A percentile compares a stretch with the other conserved stretches of the same genome.
These are phyloP conservation scores for Penicillium sumatraense DNA, from an alignment of 2,329 filamentous ascomycete species.

Conservation along the genomic window DNA sequence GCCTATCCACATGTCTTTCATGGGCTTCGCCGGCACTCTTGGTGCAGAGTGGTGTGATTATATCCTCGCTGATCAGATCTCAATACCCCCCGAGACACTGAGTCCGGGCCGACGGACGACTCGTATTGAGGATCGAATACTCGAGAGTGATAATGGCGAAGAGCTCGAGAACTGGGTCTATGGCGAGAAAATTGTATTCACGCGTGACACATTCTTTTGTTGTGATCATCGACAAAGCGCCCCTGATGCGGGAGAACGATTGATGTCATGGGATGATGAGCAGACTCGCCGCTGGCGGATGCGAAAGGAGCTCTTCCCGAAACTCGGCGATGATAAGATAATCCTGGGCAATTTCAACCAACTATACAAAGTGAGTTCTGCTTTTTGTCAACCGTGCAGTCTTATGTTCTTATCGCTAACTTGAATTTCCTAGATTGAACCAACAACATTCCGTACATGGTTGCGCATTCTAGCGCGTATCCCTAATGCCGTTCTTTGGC, in stretches of 20 bases:
- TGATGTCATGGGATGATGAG: conserved; percentile 81
- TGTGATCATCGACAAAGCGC: conserved; percentile 95
- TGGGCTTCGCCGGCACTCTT: conserved; percentile 96
- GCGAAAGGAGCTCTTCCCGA: conserved; percentile 89
- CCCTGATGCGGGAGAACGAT: conserved; percentile 68
- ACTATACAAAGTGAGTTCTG: conserved; percentile 81
- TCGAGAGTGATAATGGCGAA: conserved; percentile 68
- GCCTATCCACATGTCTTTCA: conserved; percentile 98
- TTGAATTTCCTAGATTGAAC: conserved; percentile 73
- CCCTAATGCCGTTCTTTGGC: conserved; percentile 89
- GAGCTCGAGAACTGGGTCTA: conserved; percentile 86
- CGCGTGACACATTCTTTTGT: conserved; percentile 94
- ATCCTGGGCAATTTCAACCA: conserved; percentile 99
- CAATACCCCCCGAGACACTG: conserved; percentile 80
- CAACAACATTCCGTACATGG: conserved; percentile 94
- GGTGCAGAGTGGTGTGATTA: conserved; percentile 99
- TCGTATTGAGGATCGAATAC: conserved; percentile 68
- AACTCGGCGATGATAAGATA: conserved; percentile 77
- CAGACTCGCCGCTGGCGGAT: conserved; percentile 83
- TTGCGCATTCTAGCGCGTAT: conserved; percentile 83
- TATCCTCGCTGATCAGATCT: conserved; percentile 84
- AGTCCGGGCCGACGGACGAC: conserved; percentile 78
- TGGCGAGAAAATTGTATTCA: conserved; percentile 95
- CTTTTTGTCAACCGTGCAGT: background rate
- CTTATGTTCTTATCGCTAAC: conserved; percentile 4